These are phyloP conservation scores for Neopestalotiopsis clavispora DNA, from an alignment of 2,329 filamentous ascomycete genomes.

Conservation along the genomic window DNA sequence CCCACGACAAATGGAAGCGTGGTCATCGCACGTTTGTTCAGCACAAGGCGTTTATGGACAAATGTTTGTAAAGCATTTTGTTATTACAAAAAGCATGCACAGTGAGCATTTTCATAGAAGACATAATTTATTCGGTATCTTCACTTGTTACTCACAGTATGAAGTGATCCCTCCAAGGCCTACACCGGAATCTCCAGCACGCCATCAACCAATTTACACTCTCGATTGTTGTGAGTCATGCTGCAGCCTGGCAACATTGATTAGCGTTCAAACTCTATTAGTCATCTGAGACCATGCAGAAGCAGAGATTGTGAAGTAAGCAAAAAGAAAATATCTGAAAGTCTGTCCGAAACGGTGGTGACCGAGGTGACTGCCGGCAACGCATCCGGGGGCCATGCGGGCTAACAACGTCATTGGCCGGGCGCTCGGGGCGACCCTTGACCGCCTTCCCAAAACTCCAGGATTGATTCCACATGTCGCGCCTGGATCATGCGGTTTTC, in stretches of 20 bases:
- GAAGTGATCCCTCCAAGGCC: too few relatives aligned
- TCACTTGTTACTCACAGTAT: too few relatives aligned
- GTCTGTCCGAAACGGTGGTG: neutral
- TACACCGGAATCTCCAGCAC: too few relatives aligned
- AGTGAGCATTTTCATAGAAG: neutral
- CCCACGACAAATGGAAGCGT: neutral
- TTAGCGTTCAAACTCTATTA: neutral
- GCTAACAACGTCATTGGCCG: slow-evolving; percentile 7
- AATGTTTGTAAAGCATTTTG: neutral
- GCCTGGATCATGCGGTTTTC: slow-evolving; percentile 11
- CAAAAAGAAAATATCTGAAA: neutral
- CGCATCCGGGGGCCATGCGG: neutral
- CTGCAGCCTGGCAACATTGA: neutral
- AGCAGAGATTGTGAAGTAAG: neutral
- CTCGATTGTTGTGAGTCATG: neutral
- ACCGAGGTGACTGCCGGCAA: neutral
- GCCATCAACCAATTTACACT: too few relatives aligned
- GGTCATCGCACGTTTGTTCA: neutral
- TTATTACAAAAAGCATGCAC: neutral
- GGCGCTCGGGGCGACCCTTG: neutral
- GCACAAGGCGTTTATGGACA: neutral
- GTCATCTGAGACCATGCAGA: neutral
- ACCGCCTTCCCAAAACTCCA: slow-evolving; percentile 9
- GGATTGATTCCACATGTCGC: slow-evolving; percentile 11
- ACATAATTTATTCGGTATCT: neutral